A percentile compares a stretch with the other conserved stretches of the same genome.
These are phyloP conservation scores for Colletotrichum siamense DNA, from an alignment of 2,329 filamentous ascomycete genomes.

Conservation along the genomic window DNA sequence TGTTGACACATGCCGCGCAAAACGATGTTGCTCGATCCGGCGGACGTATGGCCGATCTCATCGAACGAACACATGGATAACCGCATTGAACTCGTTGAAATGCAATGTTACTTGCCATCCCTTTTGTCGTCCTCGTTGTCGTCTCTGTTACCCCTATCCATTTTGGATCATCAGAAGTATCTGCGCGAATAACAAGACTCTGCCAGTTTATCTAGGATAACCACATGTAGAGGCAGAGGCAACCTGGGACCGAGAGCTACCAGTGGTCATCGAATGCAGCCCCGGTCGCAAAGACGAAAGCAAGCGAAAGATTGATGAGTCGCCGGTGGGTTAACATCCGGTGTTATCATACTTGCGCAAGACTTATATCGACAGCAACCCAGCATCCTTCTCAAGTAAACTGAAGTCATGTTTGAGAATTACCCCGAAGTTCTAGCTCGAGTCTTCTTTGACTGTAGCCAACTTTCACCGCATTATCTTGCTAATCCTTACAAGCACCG, in stretches of 20 bases:
- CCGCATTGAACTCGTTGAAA: neutral
- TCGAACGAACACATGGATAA: neutral
- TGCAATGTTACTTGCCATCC: neutral
- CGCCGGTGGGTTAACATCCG: neutral
- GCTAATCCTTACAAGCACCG: neutral
- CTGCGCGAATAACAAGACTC: neutral
- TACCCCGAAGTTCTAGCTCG: neutral
- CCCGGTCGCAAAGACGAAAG: fast-evolving
- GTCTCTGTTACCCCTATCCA: neutral
- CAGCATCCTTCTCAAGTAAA: neutral
- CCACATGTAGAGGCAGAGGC: neutral
- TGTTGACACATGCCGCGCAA: neutral
- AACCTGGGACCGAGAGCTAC: neutral
- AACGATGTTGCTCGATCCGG: neutral
- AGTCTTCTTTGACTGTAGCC: neutral
- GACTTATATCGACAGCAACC: neutral
- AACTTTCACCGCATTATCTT: neutral
- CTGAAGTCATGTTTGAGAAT: neutral
- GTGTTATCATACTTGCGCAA: neutral
- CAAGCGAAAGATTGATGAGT: neutral
- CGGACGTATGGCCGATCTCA: neutral
- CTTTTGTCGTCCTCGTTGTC: neutral
- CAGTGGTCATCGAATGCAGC: neutral
- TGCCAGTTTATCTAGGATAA: neutral
- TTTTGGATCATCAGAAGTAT: neutral